Conservation (phyloP, 331 rosid species). For the Spiraea crenata region DNA sequence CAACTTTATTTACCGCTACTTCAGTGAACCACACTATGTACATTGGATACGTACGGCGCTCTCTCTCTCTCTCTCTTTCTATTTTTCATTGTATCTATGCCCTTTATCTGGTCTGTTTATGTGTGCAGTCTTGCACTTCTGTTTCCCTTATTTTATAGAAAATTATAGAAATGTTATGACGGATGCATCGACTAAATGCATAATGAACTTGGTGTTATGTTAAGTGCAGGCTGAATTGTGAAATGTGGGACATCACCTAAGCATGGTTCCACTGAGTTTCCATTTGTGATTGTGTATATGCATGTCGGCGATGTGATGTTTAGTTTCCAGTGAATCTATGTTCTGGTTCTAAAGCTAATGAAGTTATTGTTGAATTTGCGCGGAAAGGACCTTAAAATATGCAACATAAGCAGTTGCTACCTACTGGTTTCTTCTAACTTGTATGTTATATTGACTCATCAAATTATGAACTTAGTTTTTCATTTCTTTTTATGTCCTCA, state of each 20-base stretch:
- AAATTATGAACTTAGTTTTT: neutral
- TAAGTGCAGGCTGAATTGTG: neutral
- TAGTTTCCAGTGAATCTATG: neutral
- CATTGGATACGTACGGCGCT: conserved; percentile 33
- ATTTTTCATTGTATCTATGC: neutral
- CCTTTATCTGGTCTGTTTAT: neutral
- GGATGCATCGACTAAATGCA: neutral
- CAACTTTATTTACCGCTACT: conserved; percentile 39
- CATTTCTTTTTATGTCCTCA: neutral
- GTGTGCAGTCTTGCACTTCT: neutral
- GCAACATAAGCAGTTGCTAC: neutral
- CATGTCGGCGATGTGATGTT: neutral
- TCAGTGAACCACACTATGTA: conserved; percentile 33
- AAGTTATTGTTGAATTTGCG: too few relatives aligned
- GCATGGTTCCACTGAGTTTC: too few relatives aligned
- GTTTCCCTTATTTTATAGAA: neutral
- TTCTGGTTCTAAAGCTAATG: neutral
- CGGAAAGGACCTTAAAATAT: too few relatives aligned
- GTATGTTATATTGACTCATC: too few relatives aligned
- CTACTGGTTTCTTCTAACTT: neutral
- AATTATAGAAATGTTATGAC: neutral
- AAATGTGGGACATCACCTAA: too few relatives aligned
- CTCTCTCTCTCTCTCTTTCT: conserved; percentile 2
- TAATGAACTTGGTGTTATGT: neutral
- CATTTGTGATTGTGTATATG: neutral